A percentile compares a stretch with the other conserved stretches of the same genome.
Conservation (phyloP, 805 yeast genomes). For the Grigorovia transvaalensis region DNA sequence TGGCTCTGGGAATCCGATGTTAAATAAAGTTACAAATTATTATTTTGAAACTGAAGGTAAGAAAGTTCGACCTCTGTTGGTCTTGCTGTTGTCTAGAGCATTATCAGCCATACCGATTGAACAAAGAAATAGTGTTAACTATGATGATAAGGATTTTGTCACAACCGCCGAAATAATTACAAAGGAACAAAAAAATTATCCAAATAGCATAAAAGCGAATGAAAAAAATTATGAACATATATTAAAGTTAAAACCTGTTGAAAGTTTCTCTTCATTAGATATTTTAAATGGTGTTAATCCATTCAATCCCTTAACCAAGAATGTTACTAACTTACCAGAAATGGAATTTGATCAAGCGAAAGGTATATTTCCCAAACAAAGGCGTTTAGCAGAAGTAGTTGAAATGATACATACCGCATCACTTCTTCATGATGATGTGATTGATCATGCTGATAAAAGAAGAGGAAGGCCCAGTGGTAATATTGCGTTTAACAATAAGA, state of each 20-base stretch:
- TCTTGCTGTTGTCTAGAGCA: constrained; percentile 72
- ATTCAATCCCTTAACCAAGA: constrained; percentile 76
- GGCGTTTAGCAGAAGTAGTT: constrained; percentile 92
- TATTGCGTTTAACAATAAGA: constrained; percentile 87
- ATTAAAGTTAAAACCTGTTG: constrained; percentile 20
- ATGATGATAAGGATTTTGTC: constrained; percentile 56
- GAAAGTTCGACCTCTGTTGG: constrained; percentile 86
- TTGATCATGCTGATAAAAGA: constrained; percentile 79
- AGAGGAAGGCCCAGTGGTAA: constrained; percentile 89
- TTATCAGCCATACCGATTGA: constrained; percentile 61
- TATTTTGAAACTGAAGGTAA: constrained; percentile 96
- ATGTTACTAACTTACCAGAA: constrained; percentile 61
- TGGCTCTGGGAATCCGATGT: constrained; percentile 89
- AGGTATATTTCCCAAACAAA: constrained; percentile 88
- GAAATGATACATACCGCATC: constrained; percentile 98
- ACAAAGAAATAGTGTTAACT: constrained; percentile 51
- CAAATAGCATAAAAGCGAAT: background rate
- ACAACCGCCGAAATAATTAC: background rate
- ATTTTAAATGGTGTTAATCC: constrained; percentile 88
- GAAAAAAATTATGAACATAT: background rate
- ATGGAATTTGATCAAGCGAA: constrained; percentile 36
- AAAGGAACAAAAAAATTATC: background rate
- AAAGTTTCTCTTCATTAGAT: constrained; percentile 60
- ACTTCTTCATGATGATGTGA: constrained; percentile 90
- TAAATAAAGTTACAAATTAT: constrained; percentile 86